Evolutionary conservation across 73 alveolate species (phyloP), one percentile per base, ranked within the genome.

Genomic region (Paramecium primaurelia): DNA sequence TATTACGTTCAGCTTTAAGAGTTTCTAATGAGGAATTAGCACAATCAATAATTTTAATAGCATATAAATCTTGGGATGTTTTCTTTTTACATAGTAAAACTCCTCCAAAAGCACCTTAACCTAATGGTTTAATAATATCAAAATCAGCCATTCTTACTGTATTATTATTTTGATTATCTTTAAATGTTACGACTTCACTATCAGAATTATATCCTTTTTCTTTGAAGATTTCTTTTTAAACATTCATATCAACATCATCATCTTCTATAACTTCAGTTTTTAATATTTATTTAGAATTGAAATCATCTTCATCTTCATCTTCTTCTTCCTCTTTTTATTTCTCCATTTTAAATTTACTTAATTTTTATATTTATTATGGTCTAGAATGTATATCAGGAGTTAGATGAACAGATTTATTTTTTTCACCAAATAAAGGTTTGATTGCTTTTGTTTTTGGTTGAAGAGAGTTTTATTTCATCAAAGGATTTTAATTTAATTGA

Each of bases 21-120:
- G 93, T 58, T 40, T 87, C 93, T 20, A 87, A 87, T 18, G 71
- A 59, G 1, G 71, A 64, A 42, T 87, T 87, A 36, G 93, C 71
- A 68, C 93, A 87, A 87, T 87, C 93, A 20, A 87, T 87, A 22
- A 87, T 77, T 42, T 97, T 97, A 97, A 97, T 97, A 1, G 99
- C 99, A 89, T 83, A 97, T 11, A 92, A 71, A 84, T 96, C 95
- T 9, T 92, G 92, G 1, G 91, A 80, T 36, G 95, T 95, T 68
- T 92, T 92, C 86, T 94, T 94, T 71, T 92, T 71, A 10, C 93
- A 98, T 14, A 97, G 84, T 89, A 93, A 94, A 7, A 97, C 99
- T 77, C 97, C 97, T 14, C 99, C 99, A 87, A 96, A 97, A 7
- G 99, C 93, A 8, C 99, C 99, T 86, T 97, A 44, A 1, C 99